phyloP scores from a whole-genome alignment of 495 filamentous ascomycete species.

The Polyplosphaeria fusca region DNA sequence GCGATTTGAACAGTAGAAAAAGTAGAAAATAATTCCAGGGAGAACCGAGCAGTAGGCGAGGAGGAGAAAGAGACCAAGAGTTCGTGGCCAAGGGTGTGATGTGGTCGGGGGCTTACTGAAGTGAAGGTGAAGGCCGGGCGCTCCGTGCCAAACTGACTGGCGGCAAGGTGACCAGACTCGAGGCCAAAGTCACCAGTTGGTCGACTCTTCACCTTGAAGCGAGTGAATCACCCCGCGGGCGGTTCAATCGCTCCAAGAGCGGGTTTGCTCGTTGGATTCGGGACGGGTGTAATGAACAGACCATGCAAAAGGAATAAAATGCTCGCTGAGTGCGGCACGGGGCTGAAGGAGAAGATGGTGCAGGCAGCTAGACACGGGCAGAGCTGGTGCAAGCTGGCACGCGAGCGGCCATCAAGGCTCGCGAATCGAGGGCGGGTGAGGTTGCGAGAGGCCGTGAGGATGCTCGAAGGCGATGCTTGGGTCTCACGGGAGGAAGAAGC shows the following conservation, averaged over 20 bases:
- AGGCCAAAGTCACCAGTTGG: neutral
- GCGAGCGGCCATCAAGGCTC: neutral
- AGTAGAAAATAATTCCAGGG: too few relatives aligned
- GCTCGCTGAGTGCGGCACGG: constrained; percentile 14
- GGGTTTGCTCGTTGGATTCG: constrained; percentile 14
- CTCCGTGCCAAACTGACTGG: too few relatives aligned
- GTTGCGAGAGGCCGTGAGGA: neutral
- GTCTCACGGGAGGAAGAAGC: too few relatives aligned
- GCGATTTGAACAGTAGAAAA: too few relatives aligned
- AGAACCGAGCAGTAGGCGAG: too few relatives aligned
- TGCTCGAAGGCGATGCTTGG: constrained; percentile 4
- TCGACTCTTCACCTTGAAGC: constrained; percentile 2
- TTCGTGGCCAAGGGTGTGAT: too few relatives aligned
- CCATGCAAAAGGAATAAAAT: constrained; percentile 16
- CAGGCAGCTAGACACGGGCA: neutral
- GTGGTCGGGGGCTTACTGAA: too few relatives aligned
- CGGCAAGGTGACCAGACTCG: too few relatives aligned
- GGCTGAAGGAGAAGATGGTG: neutral
- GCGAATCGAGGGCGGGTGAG: neutral
- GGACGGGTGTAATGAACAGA: constrained; percentile 8
- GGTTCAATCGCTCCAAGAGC: neutral
- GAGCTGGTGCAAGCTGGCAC: neutral
- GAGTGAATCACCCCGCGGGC: neutral
- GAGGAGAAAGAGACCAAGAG: too few relatives aligned
- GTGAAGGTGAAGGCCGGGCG: too few relatives aligned